Conservation (phyloP, 495 filamentous ascomycete genomes). For the Aspergillus biplanus region DNA sequence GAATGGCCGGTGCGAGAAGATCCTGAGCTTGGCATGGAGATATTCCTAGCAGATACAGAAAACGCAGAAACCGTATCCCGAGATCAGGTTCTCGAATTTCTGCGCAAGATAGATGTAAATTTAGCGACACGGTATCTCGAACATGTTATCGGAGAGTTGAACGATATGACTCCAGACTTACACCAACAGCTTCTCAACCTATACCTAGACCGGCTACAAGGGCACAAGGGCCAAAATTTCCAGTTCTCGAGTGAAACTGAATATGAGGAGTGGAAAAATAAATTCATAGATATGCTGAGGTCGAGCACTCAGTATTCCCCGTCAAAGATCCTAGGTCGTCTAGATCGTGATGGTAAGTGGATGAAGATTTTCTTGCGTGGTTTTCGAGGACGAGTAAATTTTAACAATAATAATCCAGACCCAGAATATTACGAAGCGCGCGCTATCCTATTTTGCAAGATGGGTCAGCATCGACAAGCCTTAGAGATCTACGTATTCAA, state of each 20-base stretch:
- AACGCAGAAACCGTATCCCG: constrained; percentile 90
- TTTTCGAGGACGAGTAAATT: background rate
- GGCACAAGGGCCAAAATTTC: constrained; percentile 35
- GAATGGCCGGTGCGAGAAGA: constrained; percentile 81
- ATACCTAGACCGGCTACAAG: constrained; percentile 68
- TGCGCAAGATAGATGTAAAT: constrained; percentile 66
- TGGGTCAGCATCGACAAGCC: constrained; percentile 93
- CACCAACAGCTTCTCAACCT: constrained; percentile 81
- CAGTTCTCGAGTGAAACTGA: constrained; percentile 50
- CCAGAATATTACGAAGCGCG: constrained; percentile 86
- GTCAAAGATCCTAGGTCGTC: constrained; percentile 69
- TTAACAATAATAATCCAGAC: constrained; percentile 51
- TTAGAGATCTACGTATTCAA: constrained; percentile 97
- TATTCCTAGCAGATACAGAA: constrained; percentile 92
- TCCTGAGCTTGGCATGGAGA: constrained; percentile 84
- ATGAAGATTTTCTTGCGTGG: constrained; percentile 27
- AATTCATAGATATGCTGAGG: constrained; percentile 74
- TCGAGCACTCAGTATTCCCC: constrained; percentile 80
- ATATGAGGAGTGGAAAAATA: constrained; percentile 60
- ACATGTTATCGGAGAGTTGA: constrained; percentile 85
- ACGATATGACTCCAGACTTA: constrained; percentile 81
- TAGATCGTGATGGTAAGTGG: constrained; percentile 76
- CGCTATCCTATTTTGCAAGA: constrained; percentile 90
- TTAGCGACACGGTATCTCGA: constrained; percentile 87
- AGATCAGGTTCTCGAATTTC: constrained; percentile 71